These are phyloP conservation scores for Blastomyces emzantsi DNA, from an alignment of 2,329 filamentous ascomycete species.

Conservation along the genomic window DNA sequence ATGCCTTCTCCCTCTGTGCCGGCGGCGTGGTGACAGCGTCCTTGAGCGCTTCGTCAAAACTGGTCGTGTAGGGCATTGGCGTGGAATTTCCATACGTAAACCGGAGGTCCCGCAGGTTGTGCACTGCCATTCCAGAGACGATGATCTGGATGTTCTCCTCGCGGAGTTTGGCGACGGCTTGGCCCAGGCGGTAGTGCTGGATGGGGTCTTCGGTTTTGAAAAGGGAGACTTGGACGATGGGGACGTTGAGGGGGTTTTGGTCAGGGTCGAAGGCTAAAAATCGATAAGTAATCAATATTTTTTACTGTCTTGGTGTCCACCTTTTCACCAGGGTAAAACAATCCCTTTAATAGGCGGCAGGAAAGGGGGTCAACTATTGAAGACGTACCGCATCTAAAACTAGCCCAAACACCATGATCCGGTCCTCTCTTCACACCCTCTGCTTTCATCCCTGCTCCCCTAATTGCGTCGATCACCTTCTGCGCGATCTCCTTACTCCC, in stretches of 20 bases:
- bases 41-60: constrained; percentile 60
- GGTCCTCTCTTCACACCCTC: constrained; percentile 54
- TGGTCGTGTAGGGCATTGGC: constrained; percentile 49
- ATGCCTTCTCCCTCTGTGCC: constrained; percentile 35
- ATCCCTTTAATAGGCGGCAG: background rate
- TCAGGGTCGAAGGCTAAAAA: constrained; percentile 50
- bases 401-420: constrained; percentile 67
- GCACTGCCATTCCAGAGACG: constrained; percentile 65
- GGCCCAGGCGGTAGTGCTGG: constrained; percentile 58
- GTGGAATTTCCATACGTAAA: constrained; percentile 37
- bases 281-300: background rate
- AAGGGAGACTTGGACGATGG: constrained; percentile 64
- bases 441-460: constrained; percentile 50
- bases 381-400: constrained; percentile 48
- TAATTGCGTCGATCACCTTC: constrained; percentile 48
- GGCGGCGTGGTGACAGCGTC: constrained; percentile 49
- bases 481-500: constrained; percentile 53
- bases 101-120: constrained; percentile 54
- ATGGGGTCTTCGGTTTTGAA: constrained; percentile 56
- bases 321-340: background rate
- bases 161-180: constrained; percentile 56
- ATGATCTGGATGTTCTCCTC: constrained; percentile 61
- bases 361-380: background rate
- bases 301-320: background rate
- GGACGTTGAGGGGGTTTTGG: constrained; percentile 54